A percentile compares a stretch with the other conserved stretches of the same genome.
Evolutionary conservation across 768 basidiomycete genomes (phyloP).

Genomic region (Antrodiella citrinella): DNA sequence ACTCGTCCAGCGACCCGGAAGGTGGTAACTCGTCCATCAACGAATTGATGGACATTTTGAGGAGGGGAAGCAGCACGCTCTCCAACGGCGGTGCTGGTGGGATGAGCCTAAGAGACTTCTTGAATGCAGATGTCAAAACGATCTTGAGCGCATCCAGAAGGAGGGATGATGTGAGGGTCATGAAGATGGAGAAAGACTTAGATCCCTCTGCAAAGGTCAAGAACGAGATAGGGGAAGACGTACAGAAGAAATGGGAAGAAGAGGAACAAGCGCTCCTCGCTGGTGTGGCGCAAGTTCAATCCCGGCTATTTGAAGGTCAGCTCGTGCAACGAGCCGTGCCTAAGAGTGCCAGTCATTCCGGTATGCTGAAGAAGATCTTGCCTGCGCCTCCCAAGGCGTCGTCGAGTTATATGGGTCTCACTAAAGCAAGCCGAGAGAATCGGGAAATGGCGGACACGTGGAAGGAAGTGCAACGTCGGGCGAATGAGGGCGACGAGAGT

Average conservation of each 20-base stretch:
- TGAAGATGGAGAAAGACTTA: conserved; percentile 36
- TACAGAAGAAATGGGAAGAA: conserved; percentile 39
- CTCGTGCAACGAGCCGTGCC: conserved; percentile 18
- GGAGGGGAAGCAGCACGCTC: conserved; percentile 51
- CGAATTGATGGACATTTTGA: conserved; percentile 49
- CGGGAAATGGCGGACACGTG: conserved; percentile 38
- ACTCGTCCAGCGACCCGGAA: background rate
- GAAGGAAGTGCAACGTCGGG: conserved; percentile 37
- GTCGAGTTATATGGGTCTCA: background rate
- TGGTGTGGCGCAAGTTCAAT: conserved; percentile 52
- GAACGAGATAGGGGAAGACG: conserved; percentile 18
- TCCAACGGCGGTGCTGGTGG: conserved; percentile 28
- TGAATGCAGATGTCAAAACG: conserved; percentile 33
- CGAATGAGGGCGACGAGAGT: background rate
- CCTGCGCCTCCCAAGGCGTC: background rate
- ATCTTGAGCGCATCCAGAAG: conserved; percentile 39
- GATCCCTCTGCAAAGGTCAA: conserved; percentile 8
- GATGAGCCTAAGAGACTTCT: conserved; percentile 35
- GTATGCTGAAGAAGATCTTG: background rate
- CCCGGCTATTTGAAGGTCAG: conserved; percentile 50
- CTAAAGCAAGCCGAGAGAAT: conserved; percentile 15
- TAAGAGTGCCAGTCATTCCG: conserved; percentile 12
- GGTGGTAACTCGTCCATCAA: conserved; percentile 20
- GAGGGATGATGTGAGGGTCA: conserved; percentile 34
- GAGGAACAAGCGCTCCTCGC: conserved; percentile 43